These are phyloP conservation scores for Curvularia spicifera DNA, from an alignment of 2,329 filamentous ascomycete species.

Conservation along the genomic window DNA sequence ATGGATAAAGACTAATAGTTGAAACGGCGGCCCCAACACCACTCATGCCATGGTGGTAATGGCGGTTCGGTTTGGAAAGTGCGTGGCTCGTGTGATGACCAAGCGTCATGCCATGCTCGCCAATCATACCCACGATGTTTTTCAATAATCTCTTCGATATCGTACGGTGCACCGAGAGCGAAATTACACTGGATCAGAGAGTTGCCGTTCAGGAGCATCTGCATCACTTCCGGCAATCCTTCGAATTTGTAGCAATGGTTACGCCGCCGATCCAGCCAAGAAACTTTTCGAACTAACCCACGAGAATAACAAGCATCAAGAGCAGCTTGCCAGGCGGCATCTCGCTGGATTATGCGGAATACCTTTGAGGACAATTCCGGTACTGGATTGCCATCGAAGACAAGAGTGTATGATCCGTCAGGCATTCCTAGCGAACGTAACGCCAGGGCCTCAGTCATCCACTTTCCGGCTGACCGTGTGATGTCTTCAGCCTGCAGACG, in stretches of 20 bases:
- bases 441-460: constrained; percentile 13
- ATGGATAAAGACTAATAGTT: not conserved
- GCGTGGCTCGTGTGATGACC: not conserved
- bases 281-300: not conserved
- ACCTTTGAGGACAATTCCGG: not conserved
- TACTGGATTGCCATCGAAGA: constrained; percentile 14
- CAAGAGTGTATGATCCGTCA: constrained; percentile 7
- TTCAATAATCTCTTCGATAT: not conserved
- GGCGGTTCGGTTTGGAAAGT: not conserved
- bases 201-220: not conserved
- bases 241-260: not conserved
- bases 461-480: not conserved
- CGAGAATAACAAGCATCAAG: not conserved
- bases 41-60: not conserved
- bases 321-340: constrained; percentile 2
- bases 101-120: not conserved
- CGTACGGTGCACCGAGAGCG: not conserved
- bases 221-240: not conserved
- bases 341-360: not conserved
- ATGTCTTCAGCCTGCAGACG: not conserved
- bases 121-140: not conserved
- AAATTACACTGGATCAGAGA: constrained; percentile 2
- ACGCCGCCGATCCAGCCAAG: not conserved
- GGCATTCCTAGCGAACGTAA: constrained; percentile 18
- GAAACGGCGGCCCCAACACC: not conserved